Evolutionary conservation across 768 basidiomycete species (phyloP), one percentile per base, ranked within the genome.

Genomic region (Auriculariales sp.): DNA sequence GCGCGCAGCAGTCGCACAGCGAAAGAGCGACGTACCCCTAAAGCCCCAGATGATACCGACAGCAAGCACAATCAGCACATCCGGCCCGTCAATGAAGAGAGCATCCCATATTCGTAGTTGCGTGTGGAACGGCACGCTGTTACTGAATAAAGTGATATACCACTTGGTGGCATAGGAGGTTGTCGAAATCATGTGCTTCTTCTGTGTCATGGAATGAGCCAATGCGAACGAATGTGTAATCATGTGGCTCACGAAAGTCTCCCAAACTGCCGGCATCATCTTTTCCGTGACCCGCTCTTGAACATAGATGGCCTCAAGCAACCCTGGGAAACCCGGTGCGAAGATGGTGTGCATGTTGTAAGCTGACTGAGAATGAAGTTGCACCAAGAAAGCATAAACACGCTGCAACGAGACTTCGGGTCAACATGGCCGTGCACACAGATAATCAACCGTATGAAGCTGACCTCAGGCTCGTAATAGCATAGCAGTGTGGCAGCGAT

Each of bases 111-210:
- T 61, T 53, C 95, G 74, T 25, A 98, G 67, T 67, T 97, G 92
- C 44, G 84, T 90, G 64, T 93, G 88, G 63, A 94, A 98, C 22
- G 94, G 91, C 35, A 99, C 83, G 0, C 88, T 87, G 61, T 94
- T 95, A 46, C 92, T 80, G 59, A 97, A 99, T 12, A 98, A 70
- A 2, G 95, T 98, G 64, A 99, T 98, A 62, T 97, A 99, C 95
- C 95, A 98, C 65, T 98, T 98, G 2, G 94, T 97, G 25, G 92
- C 92, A 66, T 94, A 99, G 17, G 89, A 79, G 27, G 92, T 93
- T 11, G 90, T 92, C 6, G 86, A 86, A 52, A 99, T 84, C 75
- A 78, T 83, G 57, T 97, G 83, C 57, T 77, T 82, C 67, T 80
- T 77, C 72, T 74, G 49, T 19, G 2, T 27, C 10, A 6, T 29